Evolutionary conservation across 768 basidiomycete genomes (phyloP).

Genomic region (Pilatotrama ljubarskyi): DNA sequence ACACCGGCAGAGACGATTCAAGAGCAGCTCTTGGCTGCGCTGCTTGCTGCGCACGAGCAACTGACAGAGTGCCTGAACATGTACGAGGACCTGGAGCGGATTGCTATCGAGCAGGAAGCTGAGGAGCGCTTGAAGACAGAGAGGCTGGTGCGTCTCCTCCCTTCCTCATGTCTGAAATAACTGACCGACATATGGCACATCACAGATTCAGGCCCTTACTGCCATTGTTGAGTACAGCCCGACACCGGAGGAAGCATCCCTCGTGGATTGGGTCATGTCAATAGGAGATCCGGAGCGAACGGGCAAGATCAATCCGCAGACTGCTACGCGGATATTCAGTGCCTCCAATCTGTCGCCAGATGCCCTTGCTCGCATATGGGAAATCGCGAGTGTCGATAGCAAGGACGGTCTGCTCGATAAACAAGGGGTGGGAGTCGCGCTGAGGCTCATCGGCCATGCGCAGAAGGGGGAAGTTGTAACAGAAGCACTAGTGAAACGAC

Average conservation of each 20-base stretch:
- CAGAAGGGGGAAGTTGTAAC: conserved; percentile 51
- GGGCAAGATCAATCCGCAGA: conserved; percentile 49
- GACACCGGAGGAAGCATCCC: conserved; percentile 33
- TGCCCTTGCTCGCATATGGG: conserved; percentile 64
- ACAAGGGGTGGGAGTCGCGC: conserved; percentile 56
- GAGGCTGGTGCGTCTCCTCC: conserved; percentile 15
- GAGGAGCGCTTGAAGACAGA: conserved; percentile 23
- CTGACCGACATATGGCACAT: neutral
- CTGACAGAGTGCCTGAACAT: conserved; percentile 66
- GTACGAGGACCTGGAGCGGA: conserved; percentile 72
- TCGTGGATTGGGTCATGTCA: conserved; percentile 35
- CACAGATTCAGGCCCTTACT: conserved; percentile 14
- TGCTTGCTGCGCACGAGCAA: conserved; percentile 72
- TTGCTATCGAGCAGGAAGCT: conserved; percentile 53
- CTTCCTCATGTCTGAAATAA: neutral
- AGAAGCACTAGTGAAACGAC: conserved; percentile 41
- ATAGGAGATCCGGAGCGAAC: conserved; percentile 42
- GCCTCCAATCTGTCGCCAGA: conserved; percentile 53
- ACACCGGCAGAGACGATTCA: conserved; percentile 48
- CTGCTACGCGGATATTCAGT: conserved; percentile 58
- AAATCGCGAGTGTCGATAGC: conserved; percentile 58
- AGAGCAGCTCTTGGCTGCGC: conserved; percentile 68
- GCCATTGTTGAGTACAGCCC: conserved; percentile 21
- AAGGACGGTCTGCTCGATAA: conserved; percentile 51
- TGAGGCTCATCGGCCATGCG: conserved; percentile 65